Evolutionary conservation across 192 early-diverging fungal genomes (phyloP), one percentile per base, ranked within the genome.

Genomic region (Anaeromyces robustus): DNA sequence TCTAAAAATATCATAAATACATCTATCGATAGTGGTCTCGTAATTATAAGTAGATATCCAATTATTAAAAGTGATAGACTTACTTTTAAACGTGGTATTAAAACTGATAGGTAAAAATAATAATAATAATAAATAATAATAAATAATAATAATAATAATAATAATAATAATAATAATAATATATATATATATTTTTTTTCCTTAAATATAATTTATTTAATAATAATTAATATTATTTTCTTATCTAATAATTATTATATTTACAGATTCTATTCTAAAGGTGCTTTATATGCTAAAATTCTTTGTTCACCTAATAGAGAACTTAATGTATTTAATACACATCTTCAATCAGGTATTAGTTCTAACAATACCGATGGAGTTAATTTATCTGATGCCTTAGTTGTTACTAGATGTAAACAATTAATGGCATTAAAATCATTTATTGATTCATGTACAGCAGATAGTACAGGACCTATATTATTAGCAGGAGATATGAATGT

Each of bases 211-310:
- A n/a, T n/a, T n/a, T n/a, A n/a, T n/a, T n/a, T n/a, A n/a, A n/a
- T n/a, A n/a, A n/a, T n/a, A n/a, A n/a, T n/a, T n/a, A n/a, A n/a
- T n/a, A n/a, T n/a, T n/a, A n/a, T n/a, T n/a, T n/a, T n/a, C n/a
- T n/a, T n/a, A n/a, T n/a, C n/a, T n/a, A n/a, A n/a, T n/a, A n/a
- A n/a, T n/a, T n/a, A n/a, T n/a, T n/a, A n/a, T n/a, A n/a, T n/a
- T n/a, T n/a, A n/a, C 52, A 85, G 82, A 89, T 82, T 93, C 34
- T 83, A 90, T 5, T 85, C 89, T 30, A 95, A 95, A 86, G 95
- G 95, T 18, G 94, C 89, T 1, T 78, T 95, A 26, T 93, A 95
- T 82, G 92, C 93, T 30, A 88, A 90, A 80, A 89, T 68, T 95
- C n/a, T 86, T 85, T 32, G 79, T 93, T 26, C 84, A 85, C n/a